Percentiles rank a stretch among this genome's conserved stretches.
Conservation (phyloP, 345 rosid genomes). For the Moringa oleifera region DNA sequence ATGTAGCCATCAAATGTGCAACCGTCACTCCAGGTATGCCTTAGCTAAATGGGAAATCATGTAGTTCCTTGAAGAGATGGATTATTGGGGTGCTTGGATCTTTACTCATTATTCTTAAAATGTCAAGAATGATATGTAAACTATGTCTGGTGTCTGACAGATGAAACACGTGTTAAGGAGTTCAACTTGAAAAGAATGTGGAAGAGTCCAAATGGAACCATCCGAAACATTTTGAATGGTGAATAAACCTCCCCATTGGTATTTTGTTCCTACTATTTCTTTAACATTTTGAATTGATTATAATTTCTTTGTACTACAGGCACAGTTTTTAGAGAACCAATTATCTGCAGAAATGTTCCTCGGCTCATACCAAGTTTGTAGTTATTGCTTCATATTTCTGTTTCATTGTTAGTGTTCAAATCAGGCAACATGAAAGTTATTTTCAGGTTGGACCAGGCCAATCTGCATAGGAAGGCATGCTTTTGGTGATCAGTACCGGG, state of each 20-base stretch:
- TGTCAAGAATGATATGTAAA: background rate
- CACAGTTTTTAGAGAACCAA: conserved; percentile 91
- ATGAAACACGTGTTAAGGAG: conserved; percentile 82
- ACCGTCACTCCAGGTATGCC: conserved; percentile 54
- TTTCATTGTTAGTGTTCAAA: background rate
- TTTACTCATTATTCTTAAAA: background rate
- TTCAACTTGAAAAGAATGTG: conserved; percentile 81
- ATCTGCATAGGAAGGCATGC: conserved; percentile 99
- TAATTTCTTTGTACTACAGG: conserved; percentile 36
- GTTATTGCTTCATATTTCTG: background rate
- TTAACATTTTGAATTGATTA: background rate
- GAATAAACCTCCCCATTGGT: conserved; percentile 11
- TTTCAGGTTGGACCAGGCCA: conserved; percentile 85
- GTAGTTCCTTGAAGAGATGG: background rate
- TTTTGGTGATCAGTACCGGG: conserved; percentile 92
- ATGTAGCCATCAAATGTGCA: conserved; percentile 63
- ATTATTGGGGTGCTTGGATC: conserved; percentile 1
- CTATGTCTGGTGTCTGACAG: conserved; percentile 34
- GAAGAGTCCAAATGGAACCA: conserved; percentile 96
- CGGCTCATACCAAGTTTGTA: conserved; percentile 69
- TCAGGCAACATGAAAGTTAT: background rate
- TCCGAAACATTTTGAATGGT: conserved; percentile 90
- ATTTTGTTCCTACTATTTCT: background rate
- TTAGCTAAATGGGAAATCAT: conserved; percentile 5
- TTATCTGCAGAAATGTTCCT: conserved; percentile 76